Evolutionary conservation across 805 yeast genomes (phyloP), one percentile per base, ranked within the genome.

Genomic region (Wickerhamomyces sydowiorum): DNA sequence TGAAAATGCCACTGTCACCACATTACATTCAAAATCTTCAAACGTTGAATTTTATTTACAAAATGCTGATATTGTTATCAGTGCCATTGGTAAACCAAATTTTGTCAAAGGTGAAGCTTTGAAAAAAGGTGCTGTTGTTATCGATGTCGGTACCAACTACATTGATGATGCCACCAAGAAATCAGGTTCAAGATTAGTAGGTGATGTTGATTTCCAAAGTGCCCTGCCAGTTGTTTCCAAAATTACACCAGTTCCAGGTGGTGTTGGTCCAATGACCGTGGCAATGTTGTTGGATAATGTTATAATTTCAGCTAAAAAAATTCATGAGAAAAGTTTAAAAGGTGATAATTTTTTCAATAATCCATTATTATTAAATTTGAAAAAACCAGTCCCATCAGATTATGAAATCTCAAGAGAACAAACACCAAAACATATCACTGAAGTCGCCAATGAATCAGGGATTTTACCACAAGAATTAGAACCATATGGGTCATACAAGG

Each of bases 261-360:
- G 98, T 54, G 98, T 91, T 48, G 99, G 99, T 32, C 99, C 99
- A 50, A 91, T 91, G 98, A 91, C 99, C 22, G 97, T 91, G 37
- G 96, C 96, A 32, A 89, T 90, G 96, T 77, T 91, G 46, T 76
- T 90, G 48, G 76, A 83, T 50, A 91, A 93, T 58, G 91, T 91
- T 10, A 70, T 80, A 44, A 73, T 76, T 50, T 87, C 96, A 39
- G 96, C 98, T 18, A 72, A 82, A 54, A 67, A 75, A 41, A 78
- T 73, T 56, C 72, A 62, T 40, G 56, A 53, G 54, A 20, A 59
- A 59, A 27, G 44, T 45, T n/a, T 48, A 67, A 42, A 64, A 64
- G 63, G 69, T 56, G 72, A 75, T 57, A 64, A 70, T 57, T 69
- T 76, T 52, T 62, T 66, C 45, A 65, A 76, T 56, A 63, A 62